Evolutionary conservation across 306 rosid genomes (phyloP), one percentile per base, ranked within the genome.

Genomic region (Spatholobus suberectus): DNA sequence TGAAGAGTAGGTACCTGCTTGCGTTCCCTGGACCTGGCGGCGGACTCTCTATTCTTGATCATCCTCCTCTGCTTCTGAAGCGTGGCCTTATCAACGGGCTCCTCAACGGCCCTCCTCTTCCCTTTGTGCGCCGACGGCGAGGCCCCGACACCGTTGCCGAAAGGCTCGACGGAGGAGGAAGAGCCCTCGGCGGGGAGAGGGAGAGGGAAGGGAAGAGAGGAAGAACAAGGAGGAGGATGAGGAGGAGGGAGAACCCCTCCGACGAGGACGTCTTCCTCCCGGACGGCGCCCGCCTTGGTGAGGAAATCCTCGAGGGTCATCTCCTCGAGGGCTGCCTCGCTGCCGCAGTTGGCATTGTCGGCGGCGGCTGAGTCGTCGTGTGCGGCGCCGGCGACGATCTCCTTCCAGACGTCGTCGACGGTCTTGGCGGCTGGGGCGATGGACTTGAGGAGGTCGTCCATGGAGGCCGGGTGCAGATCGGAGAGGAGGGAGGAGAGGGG

Each of bases 11-110:
- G 11, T 2, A 93, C 98, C 95, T 95, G 96, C 71, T 95, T 95
- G 77, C 97, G 97, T 83, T 92, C 98, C 54, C 98, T 90, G 62
- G 98, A 95, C 91, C 97, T 85, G 1, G 98, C 98, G 0, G 98
- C 98, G 5, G 98, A 95, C 54, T 95, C 98, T 84, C 98, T 88
- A 55, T 95, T 94, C 84, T 94, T 94, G 43, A 92, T 92, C 98
- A 94, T 92, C 70, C 97, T 84, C 73, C 84, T 86, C 90, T 95
- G 97, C 62, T 86, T 95, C 82, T 90, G 92, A 84, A 90, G 93
- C 15, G 98, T 88, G 54, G 97, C 97, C 79, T 91, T 91, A 34
- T 95, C 98, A 3, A 91, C 66, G 0, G 92, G 92, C 40, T 90
- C 94, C 76, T 85, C 92, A 14, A 86, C 66, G 0, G 82, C 92